These are phyloP conservation scores for Suillus subaureus DNA, from an alignment of 768 basidiomycete species.

Conservation along the genomic window DNA sequence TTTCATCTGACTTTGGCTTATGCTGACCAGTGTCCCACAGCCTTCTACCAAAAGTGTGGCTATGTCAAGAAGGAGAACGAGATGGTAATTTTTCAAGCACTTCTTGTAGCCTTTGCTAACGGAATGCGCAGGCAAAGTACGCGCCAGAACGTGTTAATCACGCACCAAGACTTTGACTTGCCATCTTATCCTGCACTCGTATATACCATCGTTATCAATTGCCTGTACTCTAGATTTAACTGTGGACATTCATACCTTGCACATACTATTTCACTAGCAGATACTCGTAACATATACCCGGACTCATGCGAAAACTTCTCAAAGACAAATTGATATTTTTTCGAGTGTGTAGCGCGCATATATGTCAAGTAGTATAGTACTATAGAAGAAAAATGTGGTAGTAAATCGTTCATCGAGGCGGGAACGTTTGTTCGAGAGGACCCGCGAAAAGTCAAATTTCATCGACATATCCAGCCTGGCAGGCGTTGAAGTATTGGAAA, in stretches of 20 bases:
- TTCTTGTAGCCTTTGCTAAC: not conserved
- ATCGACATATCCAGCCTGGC: too few species aligned
- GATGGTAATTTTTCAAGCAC: conserved; percentile 65
- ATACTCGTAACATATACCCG: too few species aligned
- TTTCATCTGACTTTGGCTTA: conserved; percentile 6
- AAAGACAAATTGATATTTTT: too few species aligned
- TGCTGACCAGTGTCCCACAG: conserved; percentile 41
- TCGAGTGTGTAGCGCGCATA: too few species aligned
- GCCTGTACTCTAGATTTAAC: conserved; percentile 13
- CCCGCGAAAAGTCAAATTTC: too few species aligned
- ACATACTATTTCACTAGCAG: not conserved
- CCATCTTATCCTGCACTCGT: conserved; percentile 7
- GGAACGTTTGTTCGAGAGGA: too few species aligned
- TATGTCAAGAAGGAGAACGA: conserved; percentile 89
- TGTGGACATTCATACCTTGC: conserved; percentile 11
- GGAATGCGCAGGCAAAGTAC: conserved; percentile 55
- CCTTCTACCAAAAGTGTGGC: conserved; percentile 97
- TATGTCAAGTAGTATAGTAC: too few species aligned
- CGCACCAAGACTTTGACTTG: conserved; percentile 20
- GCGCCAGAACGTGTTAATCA: conserved; percentile 40
- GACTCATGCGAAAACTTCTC: too few species aligned
- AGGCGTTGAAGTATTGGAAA: too few species aligned
- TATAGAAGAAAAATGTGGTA: too few species aligned
- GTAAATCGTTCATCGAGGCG: too few species aligned
- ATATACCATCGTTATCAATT: conserved; percentile 11